Evolutionary conservation across 768 basidiomycete genomes (phyloP), one percentile per base, ranked within the genome.

Genomic region (Agaricus blazei): DNA sequence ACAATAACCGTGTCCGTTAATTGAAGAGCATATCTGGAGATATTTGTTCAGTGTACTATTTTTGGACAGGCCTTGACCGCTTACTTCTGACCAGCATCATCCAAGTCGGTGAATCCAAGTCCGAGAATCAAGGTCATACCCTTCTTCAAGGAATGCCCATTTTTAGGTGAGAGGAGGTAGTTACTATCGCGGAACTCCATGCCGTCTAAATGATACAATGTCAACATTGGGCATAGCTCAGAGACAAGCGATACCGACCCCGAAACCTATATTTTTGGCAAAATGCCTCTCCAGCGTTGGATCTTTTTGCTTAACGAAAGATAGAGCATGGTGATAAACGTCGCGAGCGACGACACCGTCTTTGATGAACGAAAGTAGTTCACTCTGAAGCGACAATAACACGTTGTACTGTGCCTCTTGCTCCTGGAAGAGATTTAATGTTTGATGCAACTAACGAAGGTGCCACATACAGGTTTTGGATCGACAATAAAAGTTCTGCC

Each of bases 401-500:
- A 94, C 74, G 41, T 79, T 79, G 68, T 97, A 98, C 59, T 91
- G 85, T 4, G 82, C 77, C 73, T 98, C 93, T 87, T 98, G 96
- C 52, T 89, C 85, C 95, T 98, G 64, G 2, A 37, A 48, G 24
- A 23, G 8, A 31, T 38, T 52, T 57, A 66, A 58, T 55, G 15
- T 24, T 52, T 44, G 23, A 46, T 38, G 6, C 24, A 24, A 12
- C 45, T 28, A 12, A 51, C 37, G 38, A 24, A 43, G 19, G 57
- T 53, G 45, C 11, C 44, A 64, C 70, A 57, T 58, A 94, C 93
- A 64, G 88, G 85, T 59, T 86, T 86, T 1, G 96, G 96, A 65
- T 96, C 93, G 38, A 98, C 94, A 62, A 98, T 90, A 70, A 97
- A 95, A 2, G 91, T 98, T 43, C 96, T 81, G 3, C 91, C 94